Evolutionary conservation across 257 asterid genomes (phyloP).

Genomic region (Fraxinus anomala): DNA sequence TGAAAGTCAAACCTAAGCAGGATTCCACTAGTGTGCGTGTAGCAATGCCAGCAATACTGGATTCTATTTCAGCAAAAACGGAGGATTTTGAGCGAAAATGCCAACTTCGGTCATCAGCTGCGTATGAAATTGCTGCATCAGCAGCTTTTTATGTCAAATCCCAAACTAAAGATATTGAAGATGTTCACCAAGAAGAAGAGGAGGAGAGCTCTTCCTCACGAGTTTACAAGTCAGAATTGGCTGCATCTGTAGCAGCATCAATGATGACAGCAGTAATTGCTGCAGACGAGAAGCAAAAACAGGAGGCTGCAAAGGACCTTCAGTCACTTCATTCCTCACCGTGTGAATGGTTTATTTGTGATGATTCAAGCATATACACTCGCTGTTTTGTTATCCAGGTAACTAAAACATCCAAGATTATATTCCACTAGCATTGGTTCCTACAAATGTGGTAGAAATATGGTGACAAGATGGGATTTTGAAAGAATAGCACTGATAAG

Average conservation of each 20-base stretch:
- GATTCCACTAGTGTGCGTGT: constrained; percentile 34
- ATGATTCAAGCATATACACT: constrained; percentile 65
- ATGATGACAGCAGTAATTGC: constrained; percentile 89
- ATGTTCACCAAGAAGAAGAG: constrained; percentile 23
- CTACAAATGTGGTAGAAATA: neutral
- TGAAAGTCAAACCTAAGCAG: constrained; percentile 41
- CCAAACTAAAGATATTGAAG: constrained; percentile 30
- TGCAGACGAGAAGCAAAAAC: constrained; percentile 70
- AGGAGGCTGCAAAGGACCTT: constrained; percentile 78
- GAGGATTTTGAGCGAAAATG: constrained; percentile 26
- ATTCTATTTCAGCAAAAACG: constrained; percentile 17
- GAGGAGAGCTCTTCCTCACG: constrained; percentile 19
- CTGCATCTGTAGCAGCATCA: constrained; percentile 78
- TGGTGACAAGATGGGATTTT: neutral
- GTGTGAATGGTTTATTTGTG: constrained; percentile 89
- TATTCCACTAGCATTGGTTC: neutral
- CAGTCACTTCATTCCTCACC: constrained; percentile 84
- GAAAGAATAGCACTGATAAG: neutral
- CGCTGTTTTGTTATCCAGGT: constrained; percentile 86
- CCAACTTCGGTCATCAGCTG: constrained; percentile 44
- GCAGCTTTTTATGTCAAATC: constrained; percentile 81
- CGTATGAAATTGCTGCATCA: constrained; percentile 79
- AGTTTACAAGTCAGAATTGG: constrained; percentile 57
- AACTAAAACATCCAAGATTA: constrained; percentile 6
- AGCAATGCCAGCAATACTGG: constrained; percentile 13